Evolutionary conservation across 495 filamentous ascomycete genomes (phyloP), one percentile per base, ranked within the genome.

Genomic region (Lophiostoma macrostomum): DNA sequence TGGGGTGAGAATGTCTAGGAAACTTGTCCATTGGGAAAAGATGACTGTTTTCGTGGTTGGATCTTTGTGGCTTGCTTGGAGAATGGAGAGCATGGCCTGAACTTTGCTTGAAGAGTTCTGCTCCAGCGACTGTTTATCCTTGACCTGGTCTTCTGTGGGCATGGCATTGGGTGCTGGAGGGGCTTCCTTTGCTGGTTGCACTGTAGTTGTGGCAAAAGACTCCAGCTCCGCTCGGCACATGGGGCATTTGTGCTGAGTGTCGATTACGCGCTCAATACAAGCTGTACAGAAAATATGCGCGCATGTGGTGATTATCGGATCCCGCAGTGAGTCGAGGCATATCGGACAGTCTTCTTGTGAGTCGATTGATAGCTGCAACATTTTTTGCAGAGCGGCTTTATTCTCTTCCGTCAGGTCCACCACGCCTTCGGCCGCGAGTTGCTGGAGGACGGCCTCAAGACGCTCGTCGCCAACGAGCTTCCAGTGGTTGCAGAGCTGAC

Each of bases 21-120:
- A 96, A 4, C 80, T 84, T 0, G 91, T 96, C 91, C 91, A 97
- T 64, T 96, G 90, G 10, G 84, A 88, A 73, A 97, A 97, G 28
- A 96, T 78, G 44, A 97, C 82, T 3, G 88, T 86, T 65, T 96
- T 96, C 32, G 81, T 88, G 6, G 32, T 75, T 0, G 81, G 71
- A 14, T 85, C 82, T 55, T 80, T 83, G 28, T 47, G 38, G 49
- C 77, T 81, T 1, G 87, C 87, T 11, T 78, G 81, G 5, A 95
- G 71, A 51, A 96, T 90, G 49, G 83, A 80, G 61, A 94, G 72
- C 0, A 96, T 73, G 4, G 86, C 84, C 59, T 91, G 85, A 38
- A 91, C 87, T 68, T 96, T 96, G 61, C 85, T 89, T 65, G 85
- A 89, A 44, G 81, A 80, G 13, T 78, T 78, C 20, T 83, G 76